A percentile compares a stretch with the other conserved stretches of the same genome.
Evolutionary conservation across 2,329 filamentous ascomycete species (phyloP).

Genomic region (Colletotrichum graminicola): DNA sequence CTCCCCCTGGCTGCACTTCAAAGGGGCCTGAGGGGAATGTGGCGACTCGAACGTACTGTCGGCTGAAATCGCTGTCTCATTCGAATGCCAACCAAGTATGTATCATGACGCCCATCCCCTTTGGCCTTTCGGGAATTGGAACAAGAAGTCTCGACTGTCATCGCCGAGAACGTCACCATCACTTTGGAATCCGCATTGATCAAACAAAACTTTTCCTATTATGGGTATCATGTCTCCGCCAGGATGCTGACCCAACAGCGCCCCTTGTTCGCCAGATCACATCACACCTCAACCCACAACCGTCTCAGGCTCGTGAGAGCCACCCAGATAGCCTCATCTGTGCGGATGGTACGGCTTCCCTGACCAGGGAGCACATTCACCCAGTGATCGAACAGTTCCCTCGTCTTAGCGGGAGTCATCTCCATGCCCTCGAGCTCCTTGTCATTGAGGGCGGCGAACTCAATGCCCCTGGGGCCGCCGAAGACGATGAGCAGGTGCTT

Average conservation of each 20-base stretch:
- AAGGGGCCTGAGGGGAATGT: too few species aligned
- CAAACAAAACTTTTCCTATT: constrained; percentile 29
- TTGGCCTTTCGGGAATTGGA: not conserved
- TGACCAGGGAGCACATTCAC: constrained; percentile 84
- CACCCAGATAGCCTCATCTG: constrained; percentile 86
- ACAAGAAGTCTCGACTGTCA: not conserved
- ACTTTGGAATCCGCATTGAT: not conserved
- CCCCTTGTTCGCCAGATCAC: not conserved
- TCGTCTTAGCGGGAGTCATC: constrained; percentile 69
- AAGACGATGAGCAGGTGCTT: constrained; percentile 83
- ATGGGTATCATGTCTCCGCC: constrained; percentile 39
- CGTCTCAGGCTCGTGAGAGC: constrained; percentile 76
- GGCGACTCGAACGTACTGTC: not conserved
- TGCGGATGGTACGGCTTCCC: constrained; percentile 84
- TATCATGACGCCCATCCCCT: not conserved
- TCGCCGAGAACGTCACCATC: not conserved
- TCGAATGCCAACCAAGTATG: not conserved
- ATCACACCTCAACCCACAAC: constrained; percentile 61
- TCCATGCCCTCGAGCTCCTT: constrained; percentile 68
- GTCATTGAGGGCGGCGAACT: constrained; percentile 77
- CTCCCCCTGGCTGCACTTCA: not conserved
- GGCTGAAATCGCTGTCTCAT: not conserved
- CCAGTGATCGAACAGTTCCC: constrained; percentile 85
- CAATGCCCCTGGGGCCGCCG: constrained; percentile 83
- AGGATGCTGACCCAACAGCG: constrained; percentile 18